Conservation (phyloP, 2,329 filamentous ascomycete genomes). For the Penicillium sp. region DNA sequence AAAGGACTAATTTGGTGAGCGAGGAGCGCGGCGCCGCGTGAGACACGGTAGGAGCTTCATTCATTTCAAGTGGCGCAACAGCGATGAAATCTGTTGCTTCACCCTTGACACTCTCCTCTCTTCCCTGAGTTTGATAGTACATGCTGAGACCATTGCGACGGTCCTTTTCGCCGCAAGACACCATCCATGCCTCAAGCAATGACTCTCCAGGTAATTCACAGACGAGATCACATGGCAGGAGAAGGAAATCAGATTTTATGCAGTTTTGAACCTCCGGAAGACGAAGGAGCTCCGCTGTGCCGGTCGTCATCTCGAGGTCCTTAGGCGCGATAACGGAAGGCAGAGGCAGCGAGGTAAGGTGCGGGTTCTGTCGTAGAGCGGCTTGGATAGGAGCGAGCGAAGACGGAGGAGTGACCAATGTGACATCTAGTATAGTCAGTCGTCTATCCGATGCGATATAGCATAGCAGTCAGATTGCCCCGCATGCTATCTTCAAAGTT, state of each 20-base stretch:
- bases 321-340: slow-evolving; percentile 73
- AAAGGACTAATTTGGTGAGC: slow-evolving; percentile 76
- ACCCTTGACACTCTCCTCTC: slow-evolving; percentile 71
- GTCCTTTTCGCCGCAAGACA: slow-evolving; percentile 57
- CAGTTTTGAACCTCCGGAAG: slow-evolving; percentile 75
- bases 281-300: slow-evolving; percentile 82
- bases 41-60: slow-evolving; percentile 37
- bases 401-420: slow-evolving; percentile 47
- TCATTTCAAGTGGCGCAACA: slow-evolving; percentile 62
- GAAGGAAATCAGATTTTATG: slow-evolving; percentile 79
- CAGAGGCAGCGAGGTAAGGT: slow-evolving; percentile 48
- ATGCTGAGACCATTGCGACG: slow-evolving; percentile 79
- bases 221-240: slow-evolving; percentile 89
- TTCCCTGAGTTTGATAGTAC: slow-evolving; percentile 80
- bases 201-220: slow-evolving; percentile 82
- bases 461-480: slow-evolving; percentile 1
- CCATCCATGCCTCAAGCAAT: slow-evolving; percentile 88
- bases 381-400: slow-evolving; percentile 44
- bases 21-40: slow-evolving; percentile 3
- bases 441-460: slow-evolving; percentile 1
- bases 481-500: not conserved
- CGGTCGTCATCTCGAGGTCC: slow-evolving; percentile 74
- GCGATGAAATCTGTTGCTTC: slow-evolving; percentile 93
- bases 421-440: slow-evolving; percentile 39
- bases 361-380: slow-evolving; percentile 49